These are phyloP conservation scores for Draba incana DNA, from an alignment of 345 rosid genomes.

Conservation along the genomic window DNA sequence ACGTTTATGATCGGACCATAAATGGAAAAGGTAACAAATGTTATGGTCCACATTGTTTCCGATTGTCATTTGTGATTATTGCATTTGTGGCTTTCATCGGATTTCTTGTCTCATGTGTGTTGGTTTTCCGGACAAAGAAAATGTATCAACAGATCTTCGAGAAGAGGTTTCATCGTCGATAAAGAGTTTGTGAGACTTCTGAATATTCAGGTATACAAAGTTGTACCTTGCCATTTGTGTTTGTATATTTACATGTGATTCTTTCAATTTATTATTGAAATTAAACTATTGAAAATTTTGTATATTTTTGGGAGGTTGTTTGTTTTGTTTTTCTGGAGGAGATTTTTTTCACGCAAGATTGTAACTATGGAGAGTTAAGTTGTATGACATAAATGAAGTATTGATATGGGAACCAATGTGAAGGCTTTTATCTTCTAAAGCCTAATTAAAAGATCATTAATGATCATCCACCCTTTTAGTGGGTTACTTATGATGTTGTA, in stretches of 20 bases:
- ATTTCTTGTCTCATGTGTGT: slow-evolving; percentile 52
- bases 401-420: too few relatives aligned
- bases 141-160: slow-evolving; percentile 56
- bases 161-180: slow-evolving; percentile 42
- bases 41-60: slow-evolving; percentile 69
- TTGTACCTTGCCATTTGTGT: slow-evolving; percentile 7
- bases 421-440: too few relatives aligned
- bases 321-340: background rate
- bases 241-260: background rate
- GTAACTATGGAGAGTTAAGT: too few relatives aligned
- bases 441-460: too few relatives aligned
- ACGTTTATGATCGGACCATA: slow-evolving; percentile 61
- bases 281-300: background rate
- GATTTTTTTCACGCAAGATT: background rate
- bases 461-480: too few relatives aligned
- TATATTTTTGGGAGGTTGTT: background rate
- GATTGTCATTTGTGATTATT: slow-evolving; percentile 68
- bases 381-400: too few relatives aligned
- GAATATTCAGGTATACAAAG: slow-evolving; percentile 1
- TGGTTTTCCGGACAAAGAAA: slow-evolving; percentile 62
- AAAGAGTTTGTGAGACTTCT: background rate
- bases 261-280: background rate
- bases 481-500: too few relatives aligned
- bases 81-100: slow-evolving; percentile 62
- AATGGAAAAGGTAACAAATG: slow-evolving; percentile 52